Evolutionary conservation across 179 eudicot genomes (phyloP).

Genomic region (Gypsophila paniculata): DNA sequence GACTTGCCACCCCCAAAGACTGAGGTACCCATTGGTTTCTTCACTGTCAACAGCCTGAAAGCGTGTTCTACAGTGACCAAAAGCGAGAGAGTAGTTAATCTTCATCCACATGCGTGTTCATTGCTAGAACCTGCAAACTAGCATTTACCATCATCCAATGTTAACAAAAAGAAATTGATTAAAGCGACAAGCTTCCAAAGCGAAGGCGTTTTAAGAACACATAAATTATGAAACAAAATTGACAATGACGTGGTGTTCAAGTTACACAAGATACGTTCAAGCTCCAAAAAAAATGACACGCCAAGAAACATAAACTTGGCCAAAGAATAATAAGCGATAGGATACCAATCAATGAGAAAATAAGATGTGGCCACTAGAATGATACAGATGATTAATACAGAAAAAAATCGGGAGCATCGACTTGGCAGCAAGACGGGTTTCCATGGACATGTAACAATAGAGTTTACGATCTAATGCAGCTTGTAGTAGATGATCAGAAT

Average conservation of each 20-base stretch:
- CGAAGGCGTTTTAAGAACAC: neutral
- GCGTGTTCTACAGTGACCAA: neutral
- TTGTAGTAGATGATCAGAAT: conserved; percentile 50
- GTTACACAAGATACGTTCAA: neutral
- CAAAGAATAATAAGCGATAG: conserved; percentile 8
- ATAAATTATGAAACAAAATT: neutral
- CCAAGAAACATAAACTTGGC: conserved; percentile 18
- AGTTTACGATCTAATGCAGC: conserved; percentile 21
- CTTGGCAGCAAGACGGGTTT: conserved; percentile 2
- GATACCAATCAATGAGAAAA: neutral
- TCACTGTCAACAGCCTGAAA: neutral
- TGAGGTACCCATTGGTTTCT: neutral
- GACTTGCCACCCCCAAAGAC: too few species aligned
- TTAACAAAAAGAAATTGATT: neutral
- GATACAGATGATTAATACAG: conserved; percentile 7
- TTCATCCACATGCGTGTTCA: neutral
- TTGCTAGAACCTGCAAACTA: conserved; percentile 11
- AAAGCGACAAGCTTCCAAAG: neutral
- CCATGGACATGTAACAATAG: neutral
- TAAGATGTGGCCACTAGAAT: neutral
- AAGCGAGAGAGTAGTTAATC: neutral
- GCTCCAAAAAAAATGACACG: conserved; percentile 8
- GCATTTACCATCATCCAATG: neutral
- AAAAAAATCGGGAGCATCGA: conserved; percentile 10
- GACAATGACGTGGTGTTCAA: conserved; percentile 2